A percentile compares a stretch with the other conserved stretches of the same genome.
Conservation (phyloP, 768 basidiomycete species). For the Tricholoma saponaceum region DNA sequence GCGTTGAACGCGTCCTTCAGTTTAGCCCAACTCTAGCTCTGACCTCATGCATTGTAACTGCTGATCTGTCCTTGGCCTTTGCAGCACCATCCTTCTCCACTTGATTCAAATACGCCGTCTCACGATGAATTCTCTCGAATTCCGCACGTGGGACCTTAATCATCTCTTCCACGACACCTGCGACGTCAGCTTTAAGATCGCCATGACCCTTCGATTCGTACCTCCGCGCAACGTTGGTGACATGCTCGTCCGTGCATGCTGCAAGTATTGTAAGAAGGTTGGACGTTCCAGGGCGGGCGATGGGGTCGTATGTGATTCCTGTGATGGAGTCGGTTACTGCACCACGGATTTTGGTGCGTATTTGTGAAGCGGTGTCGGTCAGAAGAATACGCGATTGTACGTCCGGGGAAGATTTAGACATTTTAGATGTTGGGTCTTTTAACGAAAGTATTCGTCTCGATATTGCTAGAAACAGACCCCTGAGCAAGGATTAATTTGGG, state of each 20-base stretch:
- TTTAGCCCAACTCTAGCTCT: slow-evolving; percentile 58
- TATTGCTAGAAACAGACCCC: slow-evolving; percentile 45
- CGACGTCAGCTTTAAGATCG: slow-evolving; percentile 68
- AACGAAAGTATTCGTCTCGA: slow-evolving; percentile 84
- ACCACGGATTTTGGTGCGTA: slow-evolving; percentile 65
- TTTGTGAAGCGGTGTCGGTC: slow-evolving; percentile 63
- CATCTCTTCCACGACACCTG: slow-evolving; percentile 65
- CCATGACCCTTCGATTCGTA: slow-evolving; percentile 59
- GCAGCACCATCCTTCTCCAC: slow-evolving; percentile 63
- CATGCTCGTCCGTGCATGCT: slow-evolving; percentile 56
- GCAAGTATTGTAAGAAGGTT: slow-evolving; percentile 80
- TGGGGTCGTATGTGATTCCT: slow-evolving; percentile 79
- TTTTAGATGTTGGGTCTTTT: slow-evolving; percentile 80
- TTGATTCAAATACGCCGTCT: slow-evolving; percentile 54
- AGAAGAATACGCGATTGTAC: slow-evolving; percentile 79
- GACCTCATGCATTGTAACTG: slow-evolving; percentile 62
- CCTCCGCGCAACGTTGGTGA: slow-evolving; percentile 39
- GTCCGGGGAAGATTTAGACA: slow-evolving; percentile 92
- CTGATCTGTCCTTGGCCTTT: slow-evolving; percentile 59
- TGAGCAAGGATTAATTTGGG: not conserved
- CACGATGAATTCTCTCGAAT: slow-evolving; percentile 59
- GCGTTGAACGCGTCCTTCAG: too few relatives aligned
- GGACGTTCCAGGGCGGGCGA: slow-evolving; percentile 73
- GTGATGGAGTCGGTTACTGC: slow-evolving; percentile 83
- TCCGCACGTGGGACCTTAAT: slow-evolving; percentile 65